Conservation (phyloP, 495 filamentous ascomycete genomes). For the Xylaria longipes region DNA sequence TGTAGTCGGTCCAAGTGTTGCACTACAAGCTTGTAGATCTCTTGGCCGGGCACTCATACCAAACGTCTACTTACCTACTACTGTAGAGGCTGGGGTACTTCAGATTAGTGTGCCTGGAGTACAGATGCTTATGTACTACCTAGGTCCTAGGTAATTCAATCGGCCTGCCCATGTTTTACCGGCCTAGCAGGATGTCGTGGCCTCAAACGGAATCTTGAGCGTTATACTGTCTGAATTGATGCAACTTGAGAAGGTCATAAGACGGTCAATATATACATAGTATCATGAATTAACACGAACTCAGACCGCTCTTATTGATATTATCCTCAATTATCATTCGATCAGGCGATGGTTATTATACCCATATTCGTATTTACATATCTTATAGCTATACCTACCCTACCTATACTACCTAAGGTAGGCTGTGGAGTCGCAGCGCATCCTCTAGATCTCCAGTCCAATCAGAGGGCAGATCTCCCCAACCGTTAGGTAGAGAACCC, state of each 20-base stretch:
- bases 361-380: not conserved
- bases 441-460: slow-evolving; percentile 12
- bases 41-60: slow-evolving; percentile 13
- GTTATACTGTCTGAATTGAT: not conserved
- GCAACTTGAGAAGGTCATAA: not conserved
- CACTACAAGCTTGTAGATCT: slow-evolving; percentile 3
- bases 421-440: not conserved
- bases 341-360: slow-evolving; percentile 16
- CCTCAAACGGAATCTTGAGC: not conserved
- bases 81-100: not conserved
- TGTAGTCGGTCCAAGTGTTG: not conserved
- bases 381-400: not conserved
- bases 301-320: not conserved
- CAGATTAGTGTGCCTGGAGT: not conserved
- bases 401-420: slow-evolving; percentile 1
- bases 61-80: slow-evolving; percentile 1
- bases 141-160: too few relatives aligned
- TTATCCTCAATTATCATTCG: not conserved
- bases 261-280: not conserved
- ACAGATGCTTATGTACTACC: not conserved
- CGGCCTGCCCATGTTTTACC: not conserved
- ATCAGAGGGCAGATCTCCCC: slow-evolving; percentile 4
- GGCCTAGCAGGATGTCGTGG: not conserved
- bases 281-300: not conserved
- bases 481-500: not conserved